Conservation (phyloP, 495 filamentous ascomycete species). For the Pyrenula aspistea region DNA sequence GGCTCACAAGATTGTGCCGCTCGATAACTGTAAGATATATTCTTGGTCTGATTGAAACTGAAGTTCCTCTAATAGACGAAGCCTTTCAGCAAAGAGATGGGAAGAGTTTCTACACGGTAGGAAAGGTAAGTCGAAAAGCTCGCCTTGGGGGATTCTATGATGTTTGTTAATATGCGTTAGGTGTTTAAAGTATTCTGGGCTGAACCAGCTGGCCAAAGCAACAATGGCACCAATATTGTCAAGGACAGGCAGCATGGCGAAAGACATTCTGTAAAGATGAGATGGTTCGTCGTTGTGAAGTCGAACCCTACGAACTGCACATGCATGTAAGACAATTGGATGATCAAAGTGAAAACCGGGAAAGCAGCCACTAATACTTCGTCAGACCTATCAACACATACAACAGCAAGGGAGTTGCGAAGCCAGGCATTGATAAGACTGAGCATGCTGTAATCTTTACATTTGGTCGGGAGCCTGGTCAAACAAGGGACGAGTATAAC, state of each 20-base stretch:
- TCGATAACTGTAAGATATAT: not conserved
- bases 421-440: slow-evolving; percentile 12
- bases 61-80: not conserved
- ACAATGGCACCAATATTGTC: not conserved
- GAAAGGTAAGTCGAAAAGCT: not conserved
- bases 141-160: not conserved
- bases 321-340: not conserved
- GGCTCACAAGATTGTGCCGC: not conserved
- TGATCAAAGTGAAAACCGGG: not conserved
- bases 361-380: not conserved
- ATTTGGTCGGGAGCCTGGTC: slow-evolving; percentile 6
- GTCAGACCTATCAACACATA: slow-evolving; percentile 23
- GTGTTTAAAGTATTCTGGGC: not conserved
- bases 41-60: not conserved
- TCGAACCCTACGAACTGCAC: not conserved
- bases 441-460: slow-evolving; percentile 27
- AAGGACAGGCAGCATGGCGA: not conserved
- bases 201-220: not conserved
- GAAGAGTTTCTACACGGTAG: not conserved
- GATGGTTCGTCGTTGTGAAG: not conserved
- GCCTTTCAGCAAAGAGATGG: not conserved
- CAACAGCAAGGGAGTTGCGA: slow-evolving; percentile 18
- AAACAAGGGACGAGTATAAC: slow-evolving; percentile 7
- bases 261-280: not conserved
- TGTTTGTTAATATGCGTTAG: not conserved